Conservation (phyloP, 2,329 filamentous ascomycete species). For the Talaromyces sp. region DNA sequence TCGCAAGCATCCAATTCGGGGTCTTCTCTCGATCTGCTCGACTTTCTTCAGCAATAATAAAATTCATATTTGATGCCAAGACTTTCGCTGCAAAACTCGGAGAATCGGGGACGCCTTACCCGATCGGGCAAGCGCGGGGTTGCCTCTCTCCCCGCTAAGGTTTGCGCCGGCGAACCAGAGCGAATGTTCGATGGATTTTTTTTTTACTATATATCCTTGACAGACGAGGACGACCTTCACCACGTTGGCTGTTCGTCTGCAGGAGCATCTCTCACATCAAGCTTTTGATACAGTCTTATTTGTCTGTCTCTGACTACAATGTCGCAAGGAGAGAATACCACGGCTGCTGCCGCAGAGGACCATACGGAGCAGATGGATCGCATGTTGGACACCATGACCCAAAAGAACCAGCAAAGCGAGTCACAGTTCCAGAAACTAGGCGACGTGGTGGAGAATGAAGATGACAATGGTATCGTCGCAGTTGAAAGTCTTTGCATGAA, state of each 20-base stretch:
- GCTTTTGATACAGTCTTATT: background rate
- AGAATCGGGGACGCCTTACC: slow-evolving; percentile 11
- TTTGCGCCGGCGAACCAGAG: slow-evolving; percentile 12
- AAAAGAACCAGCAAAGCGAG: slow-evolving; percentile 13
- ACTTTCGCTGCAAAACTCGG: slow-evolving; percentile 15
- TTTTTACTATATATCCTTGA: slow-evolving; percentile 1
- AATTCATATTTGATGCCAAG: slow-evolving; percentile 12
- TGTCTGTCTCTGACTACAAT: slow-evolving; percentile 2
- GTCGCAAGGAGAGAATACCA: slow-evolving; percentile 10
- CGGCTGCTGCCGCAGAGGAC: slow-evolving; percentile 4
- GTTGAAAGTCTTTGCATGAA: slow-evolving; percentile 79
- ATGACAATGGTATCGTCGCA: slow-evolving; percentile 40
- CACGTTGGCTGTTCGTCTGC: background rate
- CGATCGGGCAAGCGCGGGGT: slow-evolving; percentile 31
- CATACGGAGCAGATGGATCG: slow-evolving; percentile 10
- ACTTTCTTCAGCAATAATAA: slow-evolving; percentile 45
- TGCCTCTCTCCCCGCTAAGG: slow-evolving; percentile 1
- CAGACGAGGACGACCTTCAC: background rate
- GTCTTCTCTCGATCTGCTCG: slow-evolving; percentile 47
- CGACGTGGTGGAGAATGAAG: slow-evolving; percentile 33
- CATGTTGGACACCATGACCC: slow-evolving; percentile 13
- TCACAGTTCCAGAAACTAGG: slow-evolving; percentile 35
- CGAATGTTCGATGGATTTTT: slow-evolving; percentile 14
- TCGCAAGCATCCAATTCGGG: slow-evolving; percentile 17
- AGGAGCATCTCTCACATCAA: background rate